Percentiles rank a stretch among this genome's conserved stretches.
Evolutionary conservation across 208 protist genomes (phyloP).

Genomic region (Trypanosoma congolense): DNA sequence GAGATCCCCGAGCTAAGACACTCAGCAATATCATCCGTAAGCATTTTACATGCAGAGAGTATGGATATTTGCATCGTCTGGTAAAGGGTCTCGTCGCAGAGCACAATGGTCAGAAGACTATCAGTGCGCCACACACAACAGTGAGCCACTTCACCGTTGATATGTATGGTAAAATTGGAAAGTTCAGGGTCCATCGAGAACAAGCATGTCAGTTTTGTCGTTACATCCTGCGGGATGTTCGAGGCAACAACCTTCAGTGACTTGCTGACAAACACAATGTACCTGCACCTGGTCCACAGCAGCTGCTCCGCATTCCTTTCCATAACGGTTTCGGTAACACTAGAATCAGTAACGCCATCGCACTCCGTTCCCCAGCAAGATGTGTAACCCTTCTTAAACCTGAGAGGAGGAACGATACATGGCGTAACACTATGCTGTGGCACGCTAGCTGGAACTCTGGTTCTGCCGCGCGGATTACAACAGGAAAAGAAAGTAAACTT

Average conservation of each 20-base stretch:
- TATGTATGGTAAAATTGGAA: conserved; percentile 11
- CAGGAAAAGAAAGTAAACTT: conserved; percentile 17
- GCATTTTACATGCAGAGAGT: conserved; percentile 2
- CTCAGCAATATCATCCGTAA: conserved; percentile 14
- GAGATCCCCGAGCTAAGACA: conserved; percentile 9
- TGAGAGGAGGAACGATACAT: conserved; percentile 9
- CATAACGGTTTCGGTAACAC: background rate
- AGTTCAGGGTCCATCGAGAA: conserved; percentile 16
- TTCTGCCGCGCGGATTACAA: background rate
- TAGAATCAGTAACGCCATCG: background rate
- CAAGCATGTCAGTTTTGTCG: conserved; percentile 11
- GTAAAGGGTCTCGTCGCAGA: conserved; percentile 1
- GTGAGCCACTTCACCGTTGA: background rate
- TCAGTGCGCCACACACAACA: conserved; percentile 12
- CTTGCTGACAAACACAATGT: conserved; percentile 13
- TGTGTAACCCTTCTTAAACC: background rate
- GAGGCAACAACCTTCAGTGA: conserved; percentile 20
- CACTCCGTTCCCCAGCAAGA: conserved; percentile 19
- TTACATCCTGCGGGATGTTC: background rate
- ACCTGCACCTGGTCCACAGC: conserved; percentile 16
- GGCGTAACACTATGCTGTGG: conserved; percentile 15
- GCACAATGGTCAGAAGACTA: conserved; percentile 11
- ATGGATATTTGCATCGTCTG: background rate
- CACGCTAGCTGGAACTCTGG: conserved; percentile 7
- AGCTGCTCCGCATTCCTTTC: conserved; percentile 10